Conservation (phyloP, 805 yeast species). For the Candida boleticola region DNA sequence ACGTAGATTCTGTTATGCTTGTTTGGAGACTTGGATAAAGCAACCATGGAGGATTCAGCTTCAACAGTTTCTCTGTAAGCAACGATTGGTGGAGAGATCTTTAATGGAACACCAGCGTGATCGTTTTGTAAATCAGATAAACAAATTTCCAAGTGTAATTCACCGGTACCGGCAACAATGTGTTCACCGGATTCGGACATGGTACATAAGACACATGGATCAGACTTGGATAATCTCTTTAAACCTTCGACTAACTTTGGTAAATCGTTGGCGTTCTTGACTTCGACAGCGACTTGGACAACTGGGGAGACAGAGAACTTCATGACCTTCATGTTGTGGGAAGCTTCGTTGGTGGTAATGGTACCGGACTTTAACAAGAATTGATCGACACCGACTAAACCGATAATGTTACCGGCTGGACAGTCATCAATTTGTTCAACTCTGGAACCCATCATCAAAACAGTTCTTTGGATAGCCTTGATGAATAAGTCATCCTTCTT, state of each 20-base stretch:
- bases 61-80: constrained; percentile 98
- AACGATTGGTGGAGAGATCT: constrained; percentile 96
- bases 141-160: constrained; percentile 98
- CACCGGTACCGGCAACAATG: constrained; percentile 99
- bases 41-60: constrained; percentile 90
- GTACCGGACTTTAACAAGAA: constrained; percentile 99
- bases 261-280: constrained; percentile 98
- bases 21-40: constrained; percentile 99
- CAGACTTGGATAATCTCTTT: constrained; percentile 99
- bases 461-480: constrained; percentile 98
- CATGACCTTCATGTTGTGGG: constrained; percentile 99
- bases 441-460: constrained; percentile 98
- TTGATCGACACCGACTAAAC: constrained; percentile 99
- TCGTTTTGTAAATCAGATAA: constrained; percentile 93
- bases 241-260: constrained; percentile 99
- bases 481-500: constrained; percentile 96
- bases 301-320: constrained; percentile 99
- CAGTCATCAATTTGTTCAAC: constrained; percentile 98
- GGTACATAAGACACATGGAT: constrained; percentile 91
- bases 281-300: constrained; percentile 99
- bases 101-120: constrained; percentile 99
- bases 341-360: constrained; percentile 90
- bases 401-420: constrained; percentile 99
- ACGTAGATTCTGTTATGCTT: constrained; percentile 99
- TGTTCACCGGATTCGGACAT: constrained; percentile 98